Conservation (phyloP, 805 yeast species). For the Dipodascus geniculatus region DNA sequence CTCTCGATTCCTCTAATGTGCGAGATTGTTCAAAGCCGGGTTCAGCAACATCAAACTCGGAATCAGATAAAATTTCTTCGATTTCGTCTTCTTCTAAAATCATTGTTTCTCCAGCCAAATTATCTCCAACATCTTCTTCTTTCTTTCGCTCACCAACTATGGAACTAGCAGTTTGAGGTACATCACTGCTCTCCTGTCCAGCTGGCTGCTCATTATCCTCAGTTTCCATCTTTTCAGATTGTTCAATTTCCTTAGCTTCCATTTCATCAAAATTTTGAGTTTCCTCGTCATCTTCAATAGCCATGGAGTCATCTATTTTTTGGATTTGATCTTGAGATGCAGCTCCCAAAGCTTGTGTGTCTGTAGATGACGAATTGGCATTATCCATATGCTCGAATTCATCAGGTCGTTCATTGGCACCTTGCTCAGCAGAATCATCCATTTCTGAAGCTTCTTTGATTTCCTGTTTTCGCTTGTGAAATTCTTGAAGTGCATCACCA, state of each 20-base stretch:
- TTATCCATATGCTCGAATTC: slow-evolving; percentile 42
- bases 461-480: slow-evolving; percentile 81
- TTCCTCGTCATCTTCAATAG: slow-evolving; percentile 27
- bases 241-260: slow-evolving; percentile 15
- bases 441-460: slow-evolving; percentile 61
- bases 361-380: slow-evolving; percentile 53
- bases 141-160: slow-evolving; percentile 13
- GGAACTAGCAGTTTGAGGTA: slow-evolving; percentile 8
- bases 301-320: slow-evolving; percentile 31
- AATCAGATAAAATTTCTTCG: slow-evolving; percentile 5
- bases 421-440: slow-evolving; percentile 27
- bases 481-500: slow-evolving; percentile 86
- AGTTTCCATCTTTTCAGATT: not conserved
- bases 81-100: slow-evolving; percentile 22
- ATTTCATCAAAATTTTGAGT: slow-evolving; percentile 15
- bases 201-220: slow-evolving; percentile 10
- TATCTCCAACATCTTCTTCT: slow-evolving; percentile 19
- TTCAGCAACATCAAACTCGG: slow-evolving; percentile 25
- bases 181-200: slow-evolving; percentile 21
- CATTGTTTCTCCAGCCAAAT: slow-evolving; percentile 20
- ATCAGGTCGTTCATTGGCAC: slow-evolving; percentile 49
- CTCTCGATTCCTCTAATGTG: slow-evolving; percentile 54
- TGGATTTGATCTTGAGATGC: slow-evolving; percentile 74
- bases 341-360: slow-evolving; percentile 88
- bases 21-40: slow-evolving; percentile 31